Conservation (phyloP, 495 filamentous ascomycete species). For the Niebla homalea region DNA sequence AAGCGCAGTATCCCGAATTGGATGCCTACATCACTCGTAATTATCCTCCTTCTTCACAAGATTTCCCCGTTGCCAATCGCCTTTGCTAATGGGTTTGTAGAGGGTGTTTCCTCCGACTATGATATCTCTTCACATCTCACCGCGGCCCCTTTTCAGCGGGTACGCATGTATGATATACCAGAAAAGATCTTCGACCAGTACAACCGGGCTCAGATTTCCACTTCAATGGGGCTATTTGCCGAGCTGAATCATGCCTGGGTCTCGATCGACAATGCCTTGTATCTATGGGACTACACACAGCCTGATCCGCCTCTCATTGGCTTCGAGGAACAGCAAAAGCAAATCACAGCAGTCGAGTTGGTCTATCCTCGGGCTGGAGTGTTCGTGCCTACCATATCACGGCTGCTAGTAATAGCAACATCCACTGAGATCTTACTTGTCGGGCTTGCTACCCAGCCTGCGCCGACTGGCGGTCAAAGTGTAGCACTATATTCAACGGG, state of each 20-base stretch:
- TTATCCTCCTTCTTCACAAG: conserved; percentile 23
- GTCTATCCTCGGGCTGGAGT: conserved; percentile 65
- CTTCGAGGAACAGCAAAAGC: conserved; percentile 76
- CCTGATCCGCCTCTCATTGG: conserved; percentile 80
- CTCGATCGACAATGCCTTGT: conserved; percentile 85
- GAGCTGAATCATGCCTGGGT: conserved; percentile 92
- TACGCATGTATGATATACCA: conserved; percentile 70
- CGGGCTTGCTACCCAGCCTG: conserved; percentile 53
- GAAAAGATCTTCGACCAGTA: conserved; percentile 81
- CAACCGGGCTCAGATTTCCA: conserved; percentile 68
- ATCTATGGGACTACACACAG: conserved; percentile 93
- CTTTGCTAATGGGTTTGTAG: conserved; percentile 27
- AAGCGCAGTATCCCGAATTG: conserved; percentile 74
- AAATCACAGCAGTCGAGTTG: conserved; percentile 73
- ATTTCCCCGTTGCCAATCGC: too few relatives aligned
- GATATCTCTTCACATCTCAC: conserved; percentile 51
- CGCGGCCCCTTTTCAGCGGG: conserved; percentile 82
- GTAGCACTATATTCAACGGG: conserved; percentile 72
- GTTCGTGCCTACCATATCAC: conserved; percentile 70
- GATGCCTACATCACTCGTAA: conserved; percentile 83
- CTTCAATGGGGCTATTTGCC: conserved; percentile 85
- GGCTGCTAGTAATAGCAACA: conserved; percentile 81
- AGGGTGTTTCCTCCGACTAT: conserved; percentile 85
- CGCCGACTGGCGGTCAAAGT: conserved; percentile 47
- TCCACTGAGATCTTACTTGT: conserved; percentile 69